A percentile compares a stretch with the other conserved stretches of the same genome.
These are phyloP conservation scores for Scutellaria galericulata DNA, from an alignment of 257 asterid species.

Conservation along the genomic window DNA sequence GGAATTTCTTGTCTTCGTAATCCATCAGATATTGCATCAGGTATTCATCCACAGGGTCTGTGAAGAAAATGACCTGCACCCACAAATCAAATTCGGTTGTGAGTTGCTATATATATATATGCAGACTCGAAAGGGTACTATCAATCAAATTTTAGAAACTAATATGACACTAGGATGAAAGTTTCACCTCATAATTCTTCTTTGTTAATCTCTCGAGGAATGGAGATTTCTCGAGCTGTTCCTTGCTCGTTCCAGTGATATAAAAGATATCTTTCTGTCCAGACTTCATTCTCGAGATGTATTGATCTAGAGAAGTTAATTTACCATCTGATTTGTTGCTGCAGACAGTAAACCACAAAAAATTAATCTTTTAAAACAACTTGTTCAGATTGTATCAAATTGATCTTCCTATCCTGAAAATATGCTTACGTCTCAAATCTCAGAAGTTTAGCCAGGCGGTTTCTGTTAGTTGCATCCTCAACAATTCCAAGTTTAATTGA, in stretches of 20 bases:
- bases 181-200: constrained; percentile 83
- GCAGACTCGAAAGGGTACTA: background rate
- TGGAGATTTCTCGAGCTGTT: constrained; percentile 94
- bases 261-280: constrained; percentile 97
- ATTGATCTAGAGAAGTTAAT: constrained; percentile 85
- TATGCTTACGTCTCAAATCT: constrained; percentile 75
- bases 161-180: background rate
- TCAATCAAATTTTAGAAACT: background rate
- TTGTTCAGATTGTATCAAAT: constrained; percentile 1
- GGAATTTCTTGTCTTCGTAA: constrained; percentile 93
- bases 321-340: constrained; percentile 94
- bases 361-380: background rate
- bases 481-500: constrained; percentile 89
- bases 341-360: constrained; percentile 35
- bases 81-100: constrained; percentile 2
- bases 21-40: constrained; percentile 96
- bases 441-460: constrained; percentile 89
- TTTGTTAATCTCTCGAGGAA: constrained; percentile 90
- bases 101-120: background rate
- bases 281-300: constrained; percentile 91
- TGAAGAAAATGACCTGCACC: constrained; percentile 80
- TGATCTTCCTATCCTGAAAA: background rate
- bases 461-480: constrained; percentile 90
- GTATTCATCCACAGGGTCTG: constrained; percentile 94
- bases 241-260: constrained; percentile 92